Evolutionary conservation across 495 filamentous ascomycete genomes (phyloP).

Genomic region (Cercophora scortea): DNA sequence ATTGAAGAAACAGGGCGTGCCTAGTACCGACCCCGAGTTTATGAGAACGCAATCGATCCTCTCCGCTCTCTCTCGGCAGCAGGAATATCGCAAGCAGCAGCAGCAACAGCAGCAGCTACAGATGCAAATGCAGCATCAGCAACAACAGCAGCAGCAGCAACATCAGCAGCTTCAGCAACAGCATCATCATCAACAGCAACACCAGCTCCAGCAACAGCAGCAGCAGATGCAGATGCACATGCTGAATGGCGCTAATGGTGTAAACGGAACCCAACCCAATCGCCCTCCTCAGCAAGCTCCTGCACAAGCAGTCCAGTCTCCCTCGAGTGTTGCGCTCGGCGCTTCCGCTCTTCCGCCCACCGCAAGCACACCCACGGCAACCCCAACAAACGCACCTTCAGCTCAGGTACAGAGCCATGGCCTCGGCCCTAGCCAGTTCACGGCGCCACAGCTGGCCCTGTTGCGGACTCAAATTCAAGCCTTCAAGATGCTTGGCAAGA

Average conservation of each 20-base stretch:
- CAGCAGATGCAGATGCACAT: slow-evolving; percentile 30
- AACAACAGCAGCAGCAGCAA: slow-evolving; percentile 36
- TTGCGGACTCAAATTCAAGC: slow-evolving; percentile 73
- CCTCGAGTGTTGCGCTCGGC: slow-evolving; percentile 19
- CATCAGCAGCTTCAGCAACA: slow-evolving; percentile 26
- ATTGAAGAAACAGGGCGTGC: slow-evolving; percentile 69
- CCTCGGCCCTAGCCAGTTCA: slow-evolving; percentile 41
- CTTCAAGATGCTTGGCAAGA: slow-evolving; percentile 76
- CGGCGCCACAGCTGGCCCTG: slow-evolving; percentile 59
- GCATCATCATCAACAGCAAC: slow-evolving; percentile 25
- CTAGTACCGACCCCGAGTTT: slow-evolving; percentile 71
- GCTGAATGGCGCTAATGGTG: slow-evolving; percentile 33
- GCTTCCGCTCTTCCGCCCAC: slow-evolving; percentile 27
- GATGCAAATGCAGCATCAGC: slow-evolving; percentile 34
- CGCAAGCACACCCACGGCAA: slow-evolving; percentile 35
- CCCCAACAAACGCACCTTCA: slow-evolving; percentile 6
- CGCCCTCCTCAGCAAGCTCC: slow-evolving; percentile 24
- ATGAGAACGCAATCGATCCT: slow-evolving; percentile 65
- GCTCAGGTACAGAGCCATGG: slow-evolving; percentile 3
- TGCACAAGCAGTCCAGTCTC: slow-evolving; percentile 23
- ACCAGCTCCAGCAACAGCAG: slow-evolving; percentile 32
- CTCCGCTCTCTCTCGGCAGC: slow-evolving; percentile 55
- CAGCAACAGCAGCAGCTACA: slow-evolving; percentile 27
- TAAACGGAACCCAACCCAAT: slow-evolving; percentile 35
- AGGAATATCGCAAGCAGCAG: slow-evolving; percentile 40